Conservation (phyloP, 129 eudicot genomes). For the Centaurea solstitialis region DNA sequence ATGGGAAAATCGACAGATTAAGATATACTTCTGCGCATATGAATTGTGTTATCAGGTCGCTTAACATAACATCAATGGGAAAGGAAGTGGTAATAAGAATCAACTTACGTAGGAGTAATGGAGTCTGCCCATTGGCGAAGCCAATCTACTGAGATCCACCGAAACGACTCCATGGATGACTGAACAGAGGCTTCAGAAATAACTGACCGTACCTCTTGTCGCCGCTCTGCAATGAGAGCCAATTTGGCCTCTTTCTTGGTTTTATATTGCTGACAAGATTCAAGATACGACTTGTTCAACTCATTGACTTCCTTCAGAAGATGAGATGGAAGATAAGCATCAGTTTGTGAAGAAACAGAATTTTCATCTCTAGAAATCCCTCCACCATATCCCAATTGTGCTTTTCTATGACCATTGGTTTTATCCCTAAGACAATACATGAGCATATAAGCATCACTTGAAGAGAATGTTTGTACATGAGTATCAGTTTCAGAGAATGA, state of each 20-base stretch:
- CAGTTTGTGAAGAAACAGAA: slow-evolving; percentile 16
- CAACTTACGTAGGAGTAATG: slow-evolving; percentile 55
- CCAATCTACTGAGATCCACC: slow-evolving; percentile 94
- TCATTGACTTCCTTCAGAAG: slow-evolving; percentile 59
- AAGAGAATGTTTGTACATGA: slow-evolving; percentile 60
- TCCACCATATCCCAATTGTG: slow-evolving; percentile 30
- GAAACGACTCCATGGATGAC: slow-evolving; percentile 57
- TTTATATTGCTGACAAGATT: slow-evolving; percentile 67
- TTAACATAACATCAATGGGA: slow-evolving; percentile 5
- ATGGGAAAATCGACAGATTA: neutral
- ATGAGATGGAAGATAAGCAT: slow-evolving; percentile 65
- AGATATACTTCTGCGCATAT: neutral
- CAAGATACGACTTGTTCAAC: slow-evolving; percentile 51
- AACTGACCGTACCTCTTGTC: slow-evolving; percentile 85
- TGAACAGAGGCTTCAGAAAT: slow-evolving; percentile 81
- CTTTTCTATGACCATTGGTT: slow-evolving; percentile 30
- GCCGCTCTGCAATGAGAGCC: slow-evolving; percentile 60
- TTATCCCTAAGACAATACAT: slow-evolving; percentile 72
- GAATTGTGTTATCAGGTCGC: neutral
- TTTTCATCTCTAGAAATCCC: slow-evolving; percentile 22
- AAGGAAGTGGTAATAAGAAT: slow-evolving; percentile 12
- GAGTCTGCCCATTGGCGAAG: slow-evolving; percentile 93
- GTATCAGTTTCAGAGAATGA: slow-evolving; percentile 31
- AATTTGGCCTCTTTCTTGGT: slow-evolving; percentile 57
- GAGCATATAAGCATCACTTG: slow-evolving; percentile 95